Evolutionary conservation across 306 rosid species (phyloP), one percentile per base, ranked within the genome.

Genomic region (Macrotyloma uniflorum): DNA sequence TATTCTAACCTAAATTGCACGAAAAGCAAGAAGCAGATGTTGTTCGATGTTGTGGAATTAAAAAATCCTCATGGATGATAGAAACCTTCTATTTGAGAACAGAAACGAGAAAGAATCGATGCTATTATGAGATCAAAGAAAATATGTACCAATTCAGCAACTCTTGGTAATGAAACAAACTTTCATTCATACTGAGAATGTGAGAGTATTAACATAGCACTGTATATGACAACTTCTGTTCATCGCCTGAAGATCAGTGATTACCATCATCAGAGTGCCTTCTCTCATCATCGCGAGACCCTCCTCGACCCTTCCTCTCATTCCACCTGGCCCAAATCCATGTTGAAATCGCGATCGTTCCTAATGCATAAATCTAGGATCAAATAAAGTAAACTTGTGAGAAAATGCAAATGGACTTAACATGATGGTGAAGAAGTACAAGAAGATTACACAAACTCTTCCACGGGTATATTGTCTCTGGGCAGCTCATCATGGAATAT

Each of bases 251-350:
- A n/a, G 84, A 20, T 23, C 30, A 46, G 49, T 11, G 38, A 69
- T 9, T 38, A 47, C 70, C 79, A 38, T 87, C 82, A 35, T 76
- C 81, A 26, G 91, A 70, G 63, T 81, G 75, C 40, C 64, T 70
- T 47, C 80, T 80, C 55, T 87, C 85, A 55, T 87, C 89, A 33
- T 86, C 66, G 33, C 90, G 79, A 46, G 90, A 54, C 59, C 38
- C 74, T 61, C 90, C 90, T 62, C 51, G 72, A 4, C 50, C 85
- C 84, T 80, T 87, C 84, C 93, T 92, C 85, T 92, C 98, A 32
- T 84, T 90, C 97, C 97, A 94, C 86, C 90, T 89, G 70, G 92
- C 94, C 96, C 91, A 89, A 40, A 86, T 30, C 98, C 98, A 94
- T 83, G 76, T 83, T 65, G 86, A 78, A 62, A 94, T 71, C 35